phyloP scores from a whole-genome alignment of 2,329 filamentous ascomycete genomes.

The Ploettnerulaceae sp. region DNA sequence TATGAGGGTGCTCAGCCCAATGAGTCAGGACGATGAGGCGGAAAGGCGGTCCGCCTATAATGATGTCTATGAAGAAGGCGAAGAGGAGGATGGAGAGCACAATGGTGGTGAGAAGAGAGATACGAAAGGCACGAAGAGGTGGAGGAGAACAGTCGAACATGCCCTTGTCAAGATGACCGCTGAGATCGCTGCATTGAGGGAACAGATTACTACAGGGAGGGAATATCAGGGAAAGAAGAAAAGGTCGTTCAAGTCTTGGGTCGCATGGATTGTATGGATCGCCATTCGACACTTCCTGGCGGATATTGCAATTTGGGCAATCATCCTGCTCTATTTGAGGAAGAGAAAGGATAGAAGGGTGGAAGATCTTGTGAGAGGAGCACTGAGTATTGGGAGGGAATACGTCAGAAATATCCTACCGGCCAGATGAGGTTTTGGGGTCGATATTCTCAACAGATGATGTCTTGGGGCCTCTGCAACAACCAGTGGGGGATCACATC shows the following conservation, averaged over 20 bases:
- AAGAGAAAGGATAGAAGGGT: constrained; percentile 64
- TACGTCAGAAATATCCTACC: constrained; percentile 56
- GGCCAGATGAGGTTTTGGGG: constrained; percentile 36
- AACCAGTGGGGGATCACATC: not conserved
- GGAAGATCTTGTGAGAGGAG: constrained; percentile 67
- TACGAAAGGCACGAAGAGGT: constrained; percentile 50
- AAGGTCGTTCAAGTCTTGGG: constrained; percentile 63
- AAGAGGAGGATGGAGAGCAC: constrained; percentile 39
- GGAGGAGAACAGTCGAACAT: constrained; percentile 78
- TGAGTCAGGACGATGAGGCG: constrained; percentile 76
- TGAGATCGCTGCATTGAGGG: constrained; percentile 85
- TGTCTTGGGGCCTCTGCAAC: not conserved
- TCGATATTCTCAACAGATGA: no score
- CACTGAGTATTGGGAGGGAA: constrained; percentile 52
- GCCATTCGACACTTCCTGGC: constrained; percentile 67
- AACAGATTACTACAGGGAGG: constrained; percentile 77
- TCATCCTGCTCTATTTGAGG: constrained; percentile 69
- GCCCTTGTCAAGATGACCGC: constrained; percentile 85
- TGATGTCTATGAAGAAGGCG: constrained; percentile 42
- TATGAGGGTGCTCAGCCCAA: constrained; percentile 73
- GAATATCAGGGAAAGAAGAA: constrained; percentile 64
- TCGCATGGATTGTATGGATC: constrained; percentile 65
- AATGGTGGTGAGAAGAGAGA: constrained; percentile 38
- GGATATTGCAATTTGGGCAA: constrained; percentile 60
- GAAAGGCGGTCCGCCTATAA: constrained; percentile 44